phyloP scores from a whole-genome alignment of 805 yeast genomes.

The Candida endomychidarum region DNA sequence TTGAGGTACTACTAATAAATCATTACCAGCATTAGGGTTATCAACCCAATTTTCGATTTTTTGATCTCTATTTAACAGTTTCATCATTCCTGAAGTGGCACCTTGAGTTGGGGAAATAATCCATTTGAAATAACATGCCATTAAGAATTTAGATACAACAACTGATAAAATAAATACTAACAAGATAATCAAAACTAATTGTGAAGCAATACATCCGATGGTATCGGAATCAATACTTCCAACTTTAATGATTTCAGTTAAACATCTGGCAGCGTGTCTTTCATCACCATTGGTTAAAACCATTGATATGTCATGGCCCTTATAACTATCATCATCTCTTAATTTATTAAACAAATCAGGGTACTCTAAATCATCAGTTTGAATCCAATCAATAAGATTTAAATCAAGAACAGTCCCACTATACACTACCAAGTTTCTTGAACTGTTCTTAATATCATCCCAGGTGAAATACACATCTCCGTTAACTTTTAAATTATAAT shows the following conservation, averaged over 20 bases:
- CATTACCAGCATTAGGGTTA: constrained; percentile 35
- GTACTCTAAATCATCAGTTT: constrained; percentile 62
- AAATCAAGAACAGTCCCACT: constrained; percentile 88
- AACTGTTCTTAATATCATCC: constrained; percentile 72
- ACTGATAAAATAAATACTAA: constrained; percentile 82
- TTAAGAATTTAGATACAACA: constrained; percentile 70
- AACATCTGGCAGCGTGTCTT: constrained; percentile 74
- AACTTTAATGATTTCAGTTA: constrained; percentile 81
- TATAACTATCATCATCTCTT: constrained; percentile 49
- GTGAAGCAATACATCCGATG: constrained; percentile 91
- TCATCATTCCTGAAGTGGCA: constrained; percentile 59
- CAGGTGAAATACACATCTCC: constrained; percentile 88
- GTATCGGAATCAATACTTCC: constrained; percentile 88
- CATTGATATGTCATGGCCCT: constrained; percentile 81
- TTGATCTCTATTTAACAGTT: constrained; percentile 62
- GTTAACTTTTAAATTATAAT: constrained; percentile 53
- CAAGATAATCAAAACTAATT: constrained; percentile 76
- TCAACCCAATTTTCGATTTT: constrained; percentile 83
- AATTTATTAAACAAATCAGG: constrained; percentile 72
- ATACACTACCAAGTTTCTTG: constrained; percentile 81
- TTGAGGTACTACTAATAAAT: constrained; percentile 48
- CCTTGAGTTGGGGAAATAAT: constrained; percentile 72
- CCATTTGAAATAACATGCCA: constrained; percentile 93
- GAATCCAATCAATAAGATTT: constrained; percentile 73
- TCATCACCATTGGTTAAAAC: constrained; percentile 65